Percentiles rank a stretch among this genome's conserved stretches.
Conservation (phyloP, 2,329 filamentous ascomycete genomes). For the Pyricularia grisea region DNA sequence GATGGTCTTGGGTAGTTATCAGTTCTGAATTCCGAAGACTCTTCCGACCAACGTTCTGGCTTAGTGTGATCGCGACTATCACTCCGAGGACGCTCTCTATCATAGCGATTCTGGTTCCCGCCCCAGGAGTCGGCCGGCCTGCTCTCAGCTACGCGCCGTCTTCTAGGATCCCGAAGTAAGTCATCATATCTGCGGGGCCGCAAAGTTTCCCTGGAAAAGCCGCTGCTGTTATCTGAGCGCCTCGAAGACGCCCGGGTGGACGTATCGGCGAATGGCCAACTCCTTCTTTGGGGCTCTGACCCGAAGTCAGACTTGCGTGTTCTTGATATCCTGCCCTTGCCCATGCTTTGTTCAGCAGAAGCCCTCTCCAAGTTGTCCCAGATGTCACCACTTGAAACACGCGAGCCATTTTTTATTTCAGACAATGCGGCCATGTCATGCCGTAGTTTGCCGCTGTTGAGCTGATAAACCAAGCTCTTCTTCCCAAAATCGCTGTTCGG, state of each 20-base stretch:
- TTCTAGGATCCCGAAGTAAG: neutral
- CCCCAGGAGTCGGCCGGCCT: neutral
- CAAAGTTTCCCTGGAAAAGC: neutral
- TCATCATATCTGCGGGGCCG: neutral
- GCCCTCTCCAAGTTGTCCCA: neutral
- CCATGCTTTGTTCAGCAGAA: neutral
- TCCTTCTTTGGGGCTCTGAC: neutral
- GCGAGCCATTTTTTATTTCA: neutral
- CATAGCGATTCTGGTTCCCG: neutral
- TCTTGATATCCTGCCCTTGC: neutral
- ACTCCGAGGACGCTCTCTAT: neutral
- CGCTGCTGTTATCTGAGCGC: neutral
- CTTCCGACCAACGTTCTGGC: neutral
- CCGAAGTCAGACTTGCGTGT: neutral
- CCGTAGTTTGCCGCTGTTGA: constrained; percentile 35
- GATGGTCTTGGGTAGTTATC: neutral
- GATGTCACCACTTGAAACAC: neutral
- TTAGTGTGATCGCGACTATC: neutral
- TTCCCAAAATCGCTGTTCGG: constrained; percentile 40
- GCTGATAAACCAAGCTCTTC: constrained; percentile 44
- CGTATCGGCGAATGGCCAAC: neutral
- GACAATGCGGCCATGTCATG: constrained; percentile 17
- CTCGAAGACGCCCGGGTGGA: neutral
- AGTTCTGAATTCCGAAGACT: neutral
- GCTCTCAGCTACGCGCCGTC: neutral